Conservation (phyloP, 2,329 filamentous ascomycete genomes). For the Fusarium hainanense region DNA sequence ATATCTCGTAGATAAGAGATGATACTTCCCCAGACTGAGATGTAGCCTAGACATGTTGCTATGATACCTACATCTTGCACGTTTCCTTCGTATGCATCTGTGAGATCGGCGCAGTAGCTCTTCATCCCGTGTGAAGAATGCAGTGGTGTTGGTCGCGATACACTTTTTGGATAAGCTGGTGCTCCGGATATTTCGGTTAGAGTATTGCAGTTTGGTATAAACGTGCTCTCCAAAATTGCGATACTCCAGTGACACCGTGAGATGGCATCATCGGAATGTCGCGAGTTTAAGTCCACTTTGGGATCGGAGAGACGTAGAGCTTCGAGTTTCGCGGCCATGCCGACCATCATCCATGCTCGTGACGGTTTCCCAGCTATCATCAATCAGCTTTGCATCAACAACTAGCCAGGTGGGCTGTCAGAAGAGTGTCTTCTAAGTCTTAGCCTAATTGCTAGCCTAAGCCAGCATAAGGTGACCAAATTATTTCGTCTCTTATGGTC, state of each 20-base stretch:
- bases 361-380: constrained; percentile 24
- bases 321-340: constrained; percentile 35
- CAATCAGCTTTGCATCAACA: neutral
- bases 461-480: too few species aligned
- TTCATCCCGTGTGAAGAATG: constrained; percentile 16
- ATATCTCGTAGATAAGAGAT: constrained; percentile 38
- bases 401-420: too few species aligned
- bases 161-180: constrained; percentile 30
- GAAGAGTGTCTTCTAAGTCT: too few species aligned
- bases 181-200: neutral
- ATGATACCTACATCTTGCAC: constrained; percentile 21
- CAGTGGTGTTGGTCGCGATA: constrained; percentile 11
- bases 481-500: too few species aligned
- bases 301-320: constrained; percentile 19
- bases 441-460: too few species aligned
- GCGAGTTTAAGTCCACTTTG: neutral
- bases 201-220: constrained; percentile 20
- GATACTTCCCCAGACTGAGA: constrained; percentile 34
- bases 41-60: constrained; percentile 3
- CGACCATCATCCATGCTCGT: constrained; percentile 43
- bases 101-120: constrained; percentile 37
- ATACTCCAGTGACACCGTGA: constrained; percentile 41
- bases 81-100: constrained; percentile 34
- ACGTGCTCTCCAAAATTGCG: constrained; percentile 22
- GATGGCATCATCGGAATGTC: neutral